These are phyloP conservation scores for Boletellus emodensis DNA, from an alignment of 768 basidiomycete species.

Conservation along the genomic window DNA sequence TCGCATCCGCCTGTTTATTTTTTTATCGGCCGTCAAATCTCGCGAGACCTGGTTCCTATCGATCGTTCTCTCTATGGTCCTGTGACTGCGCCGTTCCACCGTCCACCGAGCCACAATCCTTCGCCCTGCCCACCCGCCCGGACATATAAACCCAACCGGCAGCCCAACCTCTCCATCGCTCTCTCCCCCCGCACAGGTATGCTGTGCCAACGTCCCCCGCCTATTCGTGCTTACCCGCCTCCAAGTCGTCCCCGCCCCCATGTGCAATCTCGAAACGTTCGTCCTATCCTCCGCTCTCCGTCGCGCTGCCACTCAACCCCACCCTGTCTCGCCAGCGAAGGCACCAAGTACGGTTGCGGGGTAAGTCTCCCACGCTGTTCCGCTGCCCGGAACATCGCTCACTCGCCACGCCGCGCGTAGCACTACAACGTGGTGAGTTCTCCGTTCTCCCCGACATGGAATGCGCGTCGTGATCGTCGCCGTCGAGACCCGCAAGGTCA, in stretches of 20 bases:
- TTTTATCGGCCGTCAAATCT: slow-evolving; percentile 19
- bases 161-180: slow-evolving; percentile 5
- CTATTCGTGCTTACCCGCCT: too few species aligned
- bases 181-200: slow-evolving; percentile 4
- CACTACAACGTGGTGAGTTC: slow-evolving; percentile 68
- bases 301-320: slow-evolving; percentile 19
- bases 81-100: slow-evolving; percentile 25
- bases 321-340: slow-evolving; percentile 50
- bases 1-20: not conserved
- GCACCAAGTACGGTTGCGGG: slow-evolving; percentile 72
- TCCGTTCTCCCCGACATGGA: slow-evolving; percentile 20
- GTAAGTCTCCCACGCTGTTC: slow-evolving; percentile 30
- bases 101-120: slow-evolving; percentile 12
- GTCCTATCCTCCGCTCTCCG: slow-evolving; percentile 15
- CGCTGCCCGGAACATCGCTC: not conserved
- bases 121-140: slow-evolving; percentile 17
- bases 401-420: slow-evolving; percentile 26
- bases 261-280: slow-evolving; percentile 59
- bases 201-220: too few species aligned
- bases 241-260: slow-evolving; percentile 16
- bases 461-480: slow-evolving; percentile 5
- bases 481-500: slow-evolving; percentile 32
- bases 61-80: slow-evolving; percentile 29
- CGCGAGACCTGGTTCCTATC: slow-evolving; percentile 22
- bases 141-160: slow-evolving; percentile 30